A percentile compares a stretch with the other conserved stretches of the same genome.
Evolutionary conservation across 345 rosid species (phyloP).

Genomic region (Aurinia saxatilis): DNA sequence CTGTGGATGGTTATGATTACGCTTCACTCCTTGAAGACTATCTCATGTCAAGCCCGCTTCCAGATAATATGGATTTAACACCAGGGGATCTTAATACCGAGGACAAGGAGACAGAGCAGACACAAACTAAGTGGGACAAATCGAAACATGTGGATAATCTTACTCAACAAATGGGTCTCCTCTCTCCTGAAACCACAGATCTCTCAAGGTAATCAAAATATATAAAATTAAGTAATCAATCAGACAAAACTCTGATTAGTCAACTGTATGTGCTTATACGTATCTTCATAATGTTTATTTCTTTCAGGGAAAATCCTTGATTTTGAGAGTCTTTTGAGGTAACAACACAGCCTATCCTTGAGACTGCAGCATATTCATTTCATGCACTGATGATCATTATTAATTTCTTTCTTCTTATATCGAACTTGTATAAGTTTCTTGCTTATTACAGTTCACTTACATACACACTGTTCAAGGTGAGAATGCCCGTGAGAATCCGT

Average conservation of each 20-base stretch:
- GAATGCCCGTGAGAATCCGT: not conserved
- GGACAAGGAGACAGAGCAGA: conserved; percentile 29
- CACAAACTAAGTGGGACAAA: conserved; percentile 45
- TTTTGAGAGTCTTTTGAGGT: conserved; percentile 6
- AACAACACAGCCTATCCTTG: not conserved
- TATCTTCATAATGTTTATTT: not conserved
- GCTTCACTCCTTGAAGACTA: conserved; percentile 53
- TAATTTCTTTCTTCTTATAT: not conserved
- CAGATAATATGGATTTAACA: conserved; percentile 55
- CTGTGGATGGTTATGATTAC: conserved; percentile 29
- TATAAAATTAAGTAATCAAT: not conserved
- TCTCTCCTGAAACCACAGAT: conserved; percentile 46
- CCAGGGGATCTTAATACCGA: conserved; percentile 31
- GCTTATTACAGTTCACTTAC: not conserved
- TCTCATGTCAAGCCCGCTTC: conserved; percentile 43
- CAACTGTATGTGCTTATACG: not conserved
- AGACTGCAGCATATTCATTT: conserved; percentile 14
- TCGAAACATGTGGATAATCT: conserved; percentile 56
- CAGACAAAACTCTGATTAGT: not conserved
- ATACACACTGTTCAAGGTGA: not conserved
- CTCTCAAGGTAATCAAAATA: conserved; percentile 17
- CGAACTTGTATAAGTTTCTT: not conserved
- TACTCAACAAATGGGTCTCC: conserved; percentile 81
- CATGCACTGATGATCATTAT: not conserved
- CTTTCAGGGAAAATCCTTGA: conserved; percentile 22